phyloP scores from a whole-genome alignment of 306 rosid species.

The Oxytropis ochrocephala region DNA sequence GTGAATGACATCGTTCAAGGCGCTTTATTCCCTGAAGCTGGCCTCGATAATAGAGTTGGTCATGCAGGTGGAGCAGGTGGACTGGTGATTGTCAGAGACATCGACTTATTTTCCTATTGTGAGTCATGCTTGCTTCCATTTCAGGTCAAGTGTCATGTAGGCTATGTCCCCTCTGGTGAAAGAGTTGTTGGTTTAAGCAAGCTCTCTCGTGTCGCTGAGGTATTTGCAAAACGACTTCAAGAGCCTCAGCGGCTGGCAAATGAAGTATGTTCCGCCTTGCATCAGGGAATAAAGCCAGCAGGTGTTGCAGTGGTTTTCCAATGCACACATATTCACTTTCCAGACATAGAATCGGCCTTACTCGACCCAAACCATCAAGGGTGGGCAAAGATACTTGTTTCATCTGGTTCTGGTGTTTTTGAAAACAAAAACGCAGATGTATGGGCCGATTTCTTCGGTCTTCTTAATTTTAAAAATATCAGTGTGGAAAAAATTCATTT shows the following conservation, averaged over 20 bases:
- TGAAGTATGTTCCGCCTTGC: conserved; percentile 38
- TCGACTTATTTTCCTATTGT: conserved; percentile 79
- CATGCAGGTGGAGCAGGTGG: conserved; percentile 97
- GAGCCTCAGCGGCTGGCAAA: conserved; percentile 55
- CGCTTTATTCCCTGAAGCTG: conserved; percentile 94
- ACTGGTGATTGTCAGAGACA: conserved; percentile 85
- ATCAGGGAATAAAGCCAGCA: conserved; percentile 70
- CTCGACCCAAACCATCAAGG: conserved; percentile 56
- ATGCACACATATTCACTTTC: conserved; percentile 71
- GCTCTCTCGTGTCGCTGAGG: conserved; percentile 68
- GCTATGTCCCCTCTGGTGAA: conserved; percentile 80
- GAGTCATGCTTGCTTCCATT: conserved; percentile 97
- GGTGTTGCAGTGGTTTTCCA: conserved; percentile 76
- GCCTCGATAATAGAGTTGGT: conserved; percentile 63
- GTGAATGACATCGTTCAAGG: conserved; percentile 82
- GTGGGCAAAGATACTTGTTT: conserved; percentile 56
- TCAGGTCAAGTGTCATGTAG: conserved; percentile 87
- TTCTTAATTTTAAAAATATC: conserved; percentile 66
- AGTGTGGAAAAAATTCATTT: conserved; percentile 27
- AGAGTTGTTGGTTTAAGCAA: conserved; percentile 91
- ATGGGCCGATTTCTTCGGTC: conserved; percentile 74
- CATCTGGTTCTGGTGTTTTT: conserved; percentile 78
- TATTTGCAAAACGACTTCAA: conserved; percentile 43
- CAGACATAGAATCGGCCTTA: conserved; percentile 51
- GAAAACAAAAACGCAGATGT: conserved; percentile 42